Conservation (phyloP, 2,329 filamentous ascomycete genomes). For the Neopestalotiopsis sp. region DNA sequence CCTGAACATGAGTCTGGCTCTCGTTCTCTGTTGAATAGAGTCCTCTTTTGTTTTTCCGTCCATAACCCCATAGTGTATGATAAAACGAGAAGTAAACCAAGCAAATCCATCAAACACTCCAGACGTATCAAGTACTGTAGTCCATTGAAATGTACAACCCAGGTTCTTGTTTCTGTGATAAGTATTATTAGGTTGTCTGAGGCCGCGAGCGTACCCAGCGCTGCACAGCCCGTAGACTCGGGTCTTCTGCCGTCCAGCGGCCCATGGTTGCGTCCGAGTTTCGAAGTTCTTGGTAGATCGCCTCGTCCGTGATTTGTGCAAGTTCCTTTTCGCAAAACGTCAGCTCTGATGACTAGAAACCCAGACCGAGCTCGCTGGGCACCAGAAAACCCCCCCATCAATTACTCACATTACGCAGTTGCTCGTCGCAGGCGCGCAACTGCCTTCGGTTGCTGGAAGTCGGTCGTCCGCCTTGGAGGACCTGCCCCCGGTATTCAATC, state of each 20-base stretch:
- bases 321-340: slow-evolving; percentile 52
- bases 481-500: slow-evolving; percentile 57
- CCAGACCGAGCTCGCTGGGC: not conserved
- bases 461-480: slow-evolving; percentile 58
- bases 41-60: not conserved
- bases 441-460: slow-evolving; percentile 51
- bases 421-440: slow-evolving; percentile 59
- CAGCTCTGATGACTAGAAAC: not conserved
- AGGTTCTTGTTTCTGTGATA: not conserved
- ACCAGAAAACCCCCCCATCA: not conserved
- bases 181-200: slow-evolving; percentile 27
- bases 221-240: slow-evolving; percentile 59
- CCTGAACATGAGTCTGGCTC: not conserved
- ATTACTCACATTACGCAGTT: slow-evolving; percentile 58
- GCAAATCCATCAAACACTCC: not conserved
- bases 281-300: slow-evolving; percentile 60
- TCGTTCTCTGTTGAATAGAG: not conserved
- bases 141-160: not conserved
- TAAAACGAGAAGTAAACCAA: not conserved
- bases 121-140: not conserved
- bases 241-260: slow-evolving; percentile 68
- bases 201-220: slow-evolving; percentile 60
- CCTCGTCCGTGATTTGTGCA: slow-evolving; percentile 61
- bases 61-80: not conserved
- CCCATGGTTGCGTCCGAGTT: slow-evolving; percentile 58